Percentiles rank a stretch among this genome's conserved stretches.
phyloP scores from a whole-genome alignment of 2,329 filamentous ascomycete genomes.

The Aureobasidium leucospermi region DNA sequence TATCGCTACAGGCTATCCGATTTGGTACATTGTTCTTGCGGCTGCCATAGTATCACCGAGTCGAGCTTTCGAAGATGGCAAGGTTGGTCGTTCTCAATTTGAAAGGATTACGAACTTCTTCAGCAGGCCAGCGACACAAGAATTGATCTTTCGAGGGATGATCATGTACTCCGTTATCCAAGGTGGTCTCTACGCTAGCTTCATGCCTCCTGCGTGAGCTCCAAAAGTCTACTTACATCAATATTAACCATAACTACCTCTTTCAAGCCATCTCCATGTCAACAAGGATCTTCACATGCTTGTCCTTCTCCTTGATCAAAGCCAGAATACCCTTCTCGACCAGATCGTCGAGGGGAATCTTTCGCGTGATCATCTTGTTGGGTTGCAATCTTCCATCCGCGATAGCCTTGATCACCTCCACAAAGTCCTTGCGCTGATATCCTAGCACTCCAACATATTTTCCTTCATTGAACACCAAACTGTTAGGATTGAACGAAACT shows the following conservation, averaged over 20 bases:
- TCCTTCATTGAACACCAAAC: slow-evolving; percentile 16
- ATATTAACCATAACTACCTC: background rate
- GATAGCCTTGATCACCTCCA: slow-evolving; percentile 16
- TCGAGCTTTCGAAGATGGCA: slow-evolving; percentile 17
- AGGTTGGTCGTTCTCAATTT: background rate
- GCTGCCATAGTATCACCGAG: slow-evolving; percentile 24
- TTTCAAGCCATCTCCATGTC: slow-evolving; percentile 8
- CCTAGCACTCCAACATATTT: slow-evolving; percentile 16
- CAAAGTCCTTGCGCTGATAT: slow-evolving; percentile 18
- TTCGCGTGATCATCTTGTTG: slow-evolving; percentile 17
- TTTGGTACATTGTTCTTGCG: slow-evolving; percentile 83
- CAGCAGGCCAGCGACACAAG: slow-evolving; percentile 3
- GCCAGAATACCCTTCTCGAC: slow-evolving; percentile 17
- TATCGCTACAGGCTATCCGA: slow-evolving; percentile 76
- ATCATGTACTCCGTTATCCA: slow-evolving; percentile 79
- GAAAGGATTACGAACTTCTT: slow-evolving; percentile 14
- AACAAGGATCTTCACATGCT: slow-evolving; percentile 18
- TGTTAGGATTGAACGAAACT: slow-evolving; percentile 17
- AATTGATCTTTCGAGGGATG: slow-evolving; percentile 56
- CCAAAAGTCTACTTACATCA: background rate
- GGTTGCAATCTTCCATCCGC: slow-evolving; percentile 14
- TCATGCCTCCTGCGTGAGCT: slow-evolving; percentile 74
- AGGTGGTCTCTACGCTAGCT: slow-evolving; percentile 75
- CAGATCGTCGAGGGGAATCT: slow-evolving; percentile 15
- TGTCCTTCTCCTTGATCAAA: slow-evolving; percentile 16